A percentile compares a stretch with the other conserved stretches of the same genome.
phyloP scores from a whole-genome alignment of 83 land plant genomes.

The Picea abies region DNA sequence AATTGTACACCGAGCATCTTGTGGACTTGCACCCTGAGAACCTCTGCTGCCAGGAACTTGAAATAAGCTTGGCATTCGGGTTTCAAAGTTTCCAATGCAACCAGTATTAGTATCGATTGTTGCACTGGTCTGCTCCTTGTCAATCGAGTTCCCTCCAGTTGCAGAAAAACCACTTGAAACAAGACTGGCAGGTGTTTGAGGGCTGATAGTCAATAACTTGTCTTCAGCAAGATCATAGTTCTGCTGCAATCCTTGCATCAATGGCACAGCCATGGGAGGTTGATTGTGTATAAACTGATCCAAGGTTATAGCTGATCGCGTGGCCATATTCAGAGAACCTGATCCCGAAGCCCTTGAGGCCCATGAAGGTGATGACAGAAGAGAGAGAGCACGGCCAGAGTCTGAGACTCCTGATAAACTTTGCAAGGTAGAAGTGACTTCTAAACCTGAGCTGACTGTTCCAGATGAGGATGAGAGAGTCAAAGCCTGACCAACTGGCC shows the following conservation, averaged over 20 bases:
- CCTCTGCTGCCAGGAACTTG: slow-evolving; percentile 26
- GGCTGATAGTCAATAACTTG: slow-evolving; percentile 23
- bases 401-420: slow-evolving; percentile 36
- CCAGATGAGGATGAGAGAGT: slow-evolving; percentile 29
- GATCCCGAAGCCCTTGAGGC: slow-evolving; percentile 32
- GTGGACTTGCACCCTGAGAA: slow-evolving; percentile 20
- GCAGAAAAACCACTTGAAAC: slow-evolving; percentile 32
- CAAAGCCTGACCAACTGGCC: slow-evolving; percentile 9
- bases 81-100: slow-evolving; percentile 26
- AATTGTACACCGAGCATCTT: slow-evolving; percentile 25
- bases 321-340: slow-evolving; percentile 22
- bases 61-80: slow-evolving; percentile 14
- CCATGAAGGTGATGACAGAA: slow-evolving; percentile 68
- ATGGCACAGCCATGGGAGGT: slow-evolving; percentile 19
- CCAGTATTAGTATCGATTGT: slow-evolving; percentile 24
- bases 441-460: slow-evolving; percentile 24
- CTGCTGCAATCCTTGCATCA: slow-evolving; percentile 9
- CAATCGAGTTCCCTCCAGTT: slow-evolving; percentile 19
- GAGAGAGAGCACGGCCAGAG: slow-evolving; percentile 75
- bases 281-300: slow-evolving; percentile 21
- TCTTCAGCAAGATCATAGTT: slow-evolving; percentile 21
- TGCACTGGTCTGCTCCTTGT: slow-evolving; percentile 24
- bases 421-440: slow-evolving; percentile 20
- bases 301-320: slow-evolving; percentile 18
- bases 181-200: slow-evolving; percentile 17